Evolutionary conservation across 768 basidiomycete species (phyloP).

Genomic region (Saitozyma sp.): DNA sequence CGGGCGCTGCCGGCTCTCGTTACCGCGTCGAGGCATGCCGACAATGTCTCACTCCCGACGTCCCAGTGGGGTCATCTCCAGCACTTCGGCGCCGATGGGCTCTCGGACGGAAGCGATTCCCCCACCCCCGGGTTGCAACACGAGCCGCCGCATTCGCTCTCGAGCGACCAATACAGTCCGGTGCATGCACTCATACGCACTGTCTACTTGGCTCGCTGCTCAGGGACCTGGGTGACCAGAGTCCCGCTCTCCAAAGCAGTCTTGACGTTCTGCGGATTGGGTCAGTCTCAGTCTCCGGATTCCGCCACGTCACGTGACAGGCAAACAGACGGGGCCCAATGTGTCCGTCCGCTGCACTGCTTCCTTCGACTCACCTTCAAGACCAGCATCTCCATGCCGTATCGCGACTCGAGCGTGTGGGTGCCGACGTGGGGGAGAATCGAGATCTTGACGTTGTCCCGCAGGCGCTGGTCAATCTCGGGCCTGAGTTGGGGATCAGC

Average conservation of each 20-base stretch:
- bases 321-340: background rate
- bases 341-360: no score
- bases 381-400: conserved; percentile 20
- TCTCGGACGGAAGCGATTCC: no score
- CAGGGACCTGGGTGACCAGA: conserved; percentile 43
- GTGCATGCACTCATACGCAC: no score
- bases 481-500: conserved; percentile 37
- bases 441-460: conserved; percentile 58
- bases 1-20: no score
- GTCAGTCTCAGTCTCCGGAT: no score
- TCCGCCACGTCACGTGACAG: background rate
- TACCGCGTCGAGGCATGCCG: no score
- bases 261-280: conserved; percentile 32
- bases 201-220: conserved; percentile 25
- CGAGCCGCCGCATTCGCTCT: no score
- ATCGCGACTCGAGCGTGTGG: conserved; percentile 18
- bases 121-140: no score
- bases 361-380: background rate
- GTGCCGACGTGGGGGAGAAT: conserved; percentile 24
- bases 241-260: conserved; percentile 41
- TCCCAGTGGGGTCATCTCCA: no score
- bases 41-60: no score
- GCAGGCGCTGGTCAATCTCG: conserved; percentile 61
- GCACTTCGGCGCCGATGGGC: no score
- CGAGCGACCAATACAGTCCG: no score